Evolutionary conservation across 805 yeast genomes (phyloP).

Genomic region (Wickerhamiella vanderwaltii): DNA sequence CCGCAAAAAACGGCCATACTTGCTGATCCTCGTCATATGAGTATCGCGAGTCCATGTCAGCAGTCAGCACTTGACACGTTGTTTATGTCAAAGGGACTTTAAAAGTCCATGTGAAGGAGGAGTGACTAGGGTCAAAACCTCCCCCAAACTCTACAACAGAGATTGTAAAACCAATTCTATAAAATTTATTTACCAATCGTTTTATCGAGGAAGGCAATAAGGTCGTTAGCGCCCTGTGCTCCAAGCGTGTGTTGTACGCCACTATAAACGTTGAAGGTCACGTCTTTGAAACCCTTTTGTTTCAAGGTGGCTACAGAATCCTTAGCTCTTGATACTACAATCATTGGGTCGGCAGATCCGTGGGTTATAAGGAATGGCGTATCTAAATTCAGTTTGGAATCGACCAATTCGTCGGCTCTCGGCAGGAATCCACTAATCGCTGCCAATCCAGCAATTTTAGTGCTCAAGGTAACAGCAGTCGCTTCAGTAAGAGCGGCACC

Average conservation of each 20-base stretch:
- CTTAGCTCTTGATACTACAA: slow-evolving; percentile 36
- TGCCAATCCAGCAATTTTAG: slow-evolving; percentile 65
- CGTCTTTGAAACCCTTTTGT: slow-evolving; percentile 34
- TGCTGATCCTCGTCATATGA: slow-evolving; percentile 81
- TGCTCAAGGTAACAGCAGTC: slow-evolving; percentile 21
- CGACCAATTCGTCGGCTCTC: slow-evolving; percentile 9
- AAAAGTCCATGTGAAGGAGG: too few relatives aligned
- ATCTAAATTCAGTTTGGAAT: slow-evolving; percentile 35
- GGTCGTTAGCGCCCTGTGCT: neutral
- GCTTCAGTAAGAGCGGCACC: slow-evolving; percentile 69
- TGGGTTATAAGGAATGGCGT: slow-evolving; percentile 85
- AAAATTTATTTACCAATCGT: too few relatives aligned
- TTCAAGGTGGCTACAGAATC: neutral
- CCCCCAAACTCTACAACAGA: too few relatives aligned
- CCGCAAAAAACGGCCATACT: slow-evolving; percentile 84
- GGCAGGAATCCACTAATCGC: slow-evolving; percentile 62
- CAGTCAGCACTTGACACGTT: slow-evolving; percentile 18
- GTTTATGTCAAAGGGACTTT: too few relatives aligned
- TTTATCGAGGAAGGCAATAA: neutral
- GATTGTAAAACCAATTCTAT: too few relatives aligned
- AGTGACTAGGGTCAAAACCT: too few relatives aligned
- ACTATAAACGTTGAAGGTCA: slow-evolving; percentile 41
- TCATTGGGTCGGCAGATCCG: slow-evolving; percentile 41
- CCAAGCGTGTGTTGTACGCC: slow-evolving; percentile 47
- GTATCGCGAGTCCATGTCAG: slow-evolving; percentile 39